Evolutionary conservation across 2,329 filamentous ascomycete genomes (phyloP).

Genomic region (Xylariaceae sp.): DNA sequence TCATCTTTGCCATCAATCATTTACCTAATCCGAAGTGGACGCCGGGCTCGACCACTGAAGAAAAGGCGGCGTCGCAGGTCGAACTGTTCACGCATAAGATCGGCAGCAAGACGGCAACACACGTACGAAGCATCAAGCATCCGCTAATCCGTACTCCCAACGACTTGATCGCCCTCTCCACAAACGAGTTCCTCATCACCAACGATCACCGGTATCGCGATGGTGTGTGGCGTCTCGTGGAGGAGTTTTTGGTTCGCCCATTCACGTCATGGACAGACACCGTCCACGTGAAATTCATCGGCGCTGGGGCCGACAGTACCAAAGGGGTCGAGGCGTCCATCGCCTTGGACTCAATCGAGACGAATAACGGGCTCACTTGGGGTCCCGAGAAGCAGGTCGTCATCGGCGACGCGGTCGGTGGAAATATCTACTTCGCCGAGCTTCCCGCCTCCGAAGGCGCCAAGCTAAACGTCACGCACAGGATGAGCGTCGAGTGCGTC

Average conservation of each 20-base stretch:
- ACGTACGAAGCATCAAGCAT: slow-evolving; percentile 52
- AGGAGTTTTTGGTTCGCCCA: slow-evolving; percentile 39
- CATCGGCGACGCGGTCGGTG: slow-evolving; percentile 41
- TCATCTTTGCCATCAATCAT: slow-evolving; percentile 60
- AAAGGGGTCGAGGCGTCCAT: slow-evolving; percentile 40
- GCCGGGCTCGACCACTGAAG: slow-evolving; percentile 21
- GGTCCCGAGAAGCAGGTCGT: slow-evolving; percentile 41
- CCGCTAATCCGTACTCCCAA: slow-evolving; percentile 55
- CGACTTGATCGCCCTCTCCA: slow-evolving; percentile 48
- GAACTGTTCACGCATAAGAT: slow-evolving; percentile 55
- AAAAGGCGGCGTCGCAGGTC: slow-evolving; percentile 47
- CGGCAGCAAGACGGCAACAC: slow-evolving; percentile 36
- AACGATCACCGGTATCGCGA: slow-evolving; percentile 56
- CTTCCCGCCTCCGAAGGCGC: slow-evolving; percentile 24
- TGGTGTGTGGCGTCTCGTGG: slow-evolving; percentile 43
- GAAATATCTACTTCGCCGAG: slow-evolving; percentile 42
- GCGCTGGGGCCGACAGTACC: too few species aligned
- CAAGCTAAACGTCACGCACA: slow-evolving; percentile 39
- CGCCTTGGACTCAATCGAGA: slow-evolving; percentile 44
- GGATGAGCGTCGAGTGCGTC: slow-evolving; percentile 40
- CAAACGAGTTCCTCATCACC: slow-evolving; percentile 51
- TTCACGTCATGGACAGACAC: slow-evolving; percentile 46
- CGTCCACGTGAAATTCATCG: slow-evolving; percentile 41
- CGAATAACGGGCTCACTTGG: slow-evolving; percentile 54
- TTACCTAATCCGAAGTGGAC: slow-evolving; percentile 44